Conservation (phyloP, 306 rosid genomes). For the Hippophae rhamnoides region DNA sequence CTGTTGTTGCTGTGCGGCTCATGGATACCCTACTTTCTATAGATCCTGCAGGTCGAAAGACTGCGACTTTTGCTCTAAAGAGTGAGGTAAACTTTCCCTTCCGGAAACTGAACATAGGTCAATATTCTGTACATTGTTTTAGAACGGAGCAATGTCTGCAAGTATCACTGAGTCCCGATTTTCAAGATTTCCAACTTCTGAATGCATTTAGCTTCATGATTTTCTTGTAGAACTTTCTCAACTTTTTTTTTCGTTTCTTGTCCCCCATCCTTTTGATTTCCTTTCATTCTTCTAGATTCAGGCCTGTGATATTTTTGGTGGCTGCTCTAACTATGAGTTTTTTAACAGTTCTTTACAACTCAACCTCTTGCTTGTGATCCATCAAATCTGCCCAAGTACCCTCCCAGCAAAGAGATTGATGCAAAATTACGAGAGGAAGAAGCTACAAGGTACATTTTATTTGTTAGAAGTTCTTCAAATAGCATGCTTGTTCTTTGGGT, state of each 20-base stretch:
- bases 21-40: constrained; percentile 70
- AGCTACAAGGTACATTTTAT: constrained; percentile 51
- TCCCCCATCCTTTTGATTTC: too few species aligned
- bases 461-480: neutral
- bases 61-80: constrained; percentile 62
- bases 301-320: too few species aligned
- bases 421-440: constrained; percentile 57
- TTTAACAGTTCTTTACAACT: constrained; percentile 59
- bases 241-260: too few species aligned
- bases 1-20: constrained; percentile 51
- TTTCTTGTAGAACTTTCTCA: neutral
- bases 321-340: neutral
- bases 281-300: too few species aligned
- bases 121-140: neutral
- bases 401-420: constrained; percentile 93
- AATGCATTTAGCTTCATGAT: neutral
- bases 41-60: constrained; percentile 69
- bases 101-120: neutral
- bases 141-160: neutral
- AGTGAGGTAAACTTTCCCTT: constrained; percentile 47
- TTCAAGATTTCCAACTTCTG: neutral
- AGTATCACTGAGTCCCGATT: neutral
- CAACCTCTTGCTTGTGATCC: constrained; percentile 80
- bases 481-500: too few species aligned
- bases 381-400: constrained; percentile 79